Conservation (phyloP, 805 yeast genomes). For the Wickerhamomyces hampshirensis region DNA sequence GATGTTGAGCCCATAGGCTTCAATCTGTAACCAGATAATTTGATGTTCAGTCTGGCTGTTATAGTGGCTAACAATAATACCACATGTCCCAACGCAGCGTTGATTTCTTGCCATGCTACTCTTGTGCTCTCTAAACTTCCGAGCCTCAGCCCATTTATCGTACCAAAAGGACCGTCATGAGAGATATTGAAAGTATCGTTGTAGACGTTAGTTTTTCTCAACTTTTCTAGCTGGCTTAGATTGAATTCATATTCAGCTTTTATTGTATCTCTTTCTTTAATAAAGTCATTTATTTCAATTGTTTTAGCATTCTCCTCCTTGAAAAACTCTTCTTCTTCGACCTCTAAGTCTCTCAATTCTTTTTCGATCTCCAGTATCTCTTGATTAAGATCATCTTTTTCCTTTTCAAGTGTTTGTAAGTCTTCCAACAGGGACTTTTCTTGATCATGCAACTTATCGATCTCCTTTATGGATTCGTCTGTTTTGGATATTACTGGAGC, state of each 20-base stretch:
- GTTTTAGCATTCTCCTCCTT: slow-evolving; percentile 51
- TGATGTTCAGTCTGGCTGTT: slow-evolving; percentile 48
- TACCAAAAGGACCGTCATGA: slow-evolving; percentile 78
- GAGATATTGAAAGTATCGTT: slow-evolving; percentile 81
- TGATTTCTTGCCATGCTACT: slow-evolving; percentile 87
- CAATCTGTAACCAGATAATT: slow-evolving; percentile 54
- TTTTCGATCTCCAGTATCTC: slow-evolving; percentile 35
- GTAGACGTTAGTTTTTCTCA: slow-evolving; percentile 76
- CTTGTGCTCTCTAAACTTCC: slow-evolving; percentile 57
- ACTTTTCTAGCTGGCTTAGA: slow-evolving; percentile 58
- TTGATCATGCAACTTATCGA: slow-evolving; percentile 29
- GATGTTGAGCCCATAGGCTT: slow-evolving; percentile 86
- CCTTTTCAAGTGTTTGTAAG: slow-evolving; percentile 37
- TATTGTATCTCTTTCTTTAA: slow-evolving; percentile 55
- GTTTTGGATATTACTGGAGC: slow-evolving; percentile 31
- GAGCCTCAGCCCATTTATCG: slow-evolving; percentile 80
- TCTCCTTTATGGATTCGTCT: slow-evolving; percentile 21
- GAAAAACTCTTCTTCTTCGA: slow-evolving; percentile 43
- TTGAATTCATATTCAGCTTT: slow-evolving; percentile 60
- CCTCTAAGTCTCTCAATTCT: slow-evolving; percentile 42
- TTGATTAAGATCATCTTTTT: slow-evolving; percentile 25
- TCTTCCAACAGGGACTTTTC: slow-evolving; percentile 43
- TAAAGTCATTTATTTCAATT: slow-evolving; percentile 44
- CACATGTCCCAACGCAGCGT: slow-evolving; percentile 87
- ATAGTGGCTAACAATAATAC: slow-evolving; percentile 66